Percentiles rank a stretch among this genome's conserved stretches.
Conservation (phyloP, 257 asterid species). For the Datura wrightii region DNA sequence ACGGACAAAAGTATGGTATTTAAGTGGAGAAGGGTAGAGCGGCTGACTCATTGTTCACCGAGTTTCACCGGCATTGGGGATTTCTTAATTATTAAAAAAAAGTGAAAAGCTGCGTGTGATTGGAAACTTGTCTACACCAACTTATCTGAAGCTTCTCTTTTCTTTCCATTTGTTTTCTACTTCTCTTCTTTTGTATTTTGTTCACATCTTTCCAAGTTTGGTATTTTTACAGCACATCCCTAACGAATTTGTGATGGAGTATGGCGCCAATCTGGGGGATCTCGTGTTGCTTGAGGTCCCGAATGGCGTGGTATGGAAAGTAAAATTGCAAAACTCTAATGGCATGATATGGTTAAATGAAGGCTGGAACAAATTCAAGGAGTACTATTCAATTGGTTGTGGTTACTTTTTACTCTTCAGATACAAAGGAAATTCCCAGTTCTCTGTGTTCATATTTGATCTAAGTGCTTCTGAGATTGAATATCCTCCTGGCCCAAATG, state of each 20-base stretch:
- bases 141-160: neutral
- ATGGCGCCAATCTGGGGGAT: slow-evolving; percentile 2
- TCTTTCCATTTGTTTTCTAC: neutral
- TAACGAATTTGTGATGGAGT: neutral
- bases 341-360: slow-evolving; percentile 26
- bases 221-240: slow-evolving; percentile 1
- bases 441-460: slow-evolving; percentile 33
- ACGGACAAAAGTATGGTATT: neutral
- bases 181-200: neutral
- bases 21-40: neutral
- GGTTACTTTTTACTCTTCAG: slow-evolving; percentile 31
- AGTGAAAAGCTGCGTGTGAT: neutral
- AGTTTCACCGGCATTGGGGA: neutral
- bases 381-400: slow-evolving; percentile 27
- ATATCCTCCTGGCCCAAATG: slow-evolving; percentile 22
- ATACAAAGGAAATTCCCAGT: slow-evolving; percentile 28
- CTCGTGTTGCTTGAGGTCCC: slow-evolving; percentile 19
- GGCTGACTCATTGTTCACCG: neutral
- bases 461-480: slow-evolving; percentile 32
- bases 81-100: neutral
- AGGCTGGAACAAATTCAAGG: slow-evolving; percentile 34
- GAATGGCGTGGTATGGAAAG: slow-evolving; percentile 23
- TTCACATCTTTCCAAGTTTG: neutral
- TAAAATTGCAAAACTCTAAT: neutral
- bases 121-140: neutral